phyloP scores from a whole-genome alignment of 352 stramenopile genomes.

The Paralagenidium karlingii region DNA sequence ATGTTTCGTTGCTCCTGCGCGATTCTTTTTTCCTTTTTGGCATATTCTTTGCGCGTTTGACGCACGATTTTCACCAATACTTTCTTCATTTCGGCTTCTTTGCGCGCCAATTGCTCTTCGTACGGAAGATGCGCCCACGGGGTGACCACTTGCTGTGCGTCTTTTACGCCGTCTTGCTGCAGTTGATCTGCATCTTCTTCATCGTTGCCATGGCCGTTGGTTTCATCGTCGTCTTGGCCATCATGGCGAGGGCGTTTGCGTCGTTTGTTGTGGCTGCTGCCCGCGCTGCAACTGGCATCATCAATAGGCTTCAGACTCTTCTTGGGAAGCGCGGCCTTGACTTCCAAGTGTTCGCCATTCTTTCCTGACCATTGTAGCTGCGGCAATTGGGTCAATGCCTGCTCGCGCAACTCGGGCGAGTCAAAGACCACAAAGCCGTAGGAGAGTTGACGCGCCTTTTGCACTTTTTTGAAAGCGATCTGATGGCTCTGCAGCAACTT shows the following conservation, averaged over 20 bases:
- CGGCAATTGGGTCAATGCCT: constrained; percentile 28
- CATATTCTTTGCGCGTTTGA: constrained; percentile 72
- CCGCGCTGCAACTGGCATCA: constrained; percentile 9
- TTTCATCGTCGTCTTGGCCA: constrained; percentile 7
- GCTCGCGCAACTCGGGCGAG: constrained; percentile 37
- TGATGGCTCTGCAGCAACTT: constrained; percentile 27
- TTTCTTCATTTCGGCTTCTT: constrained; percentile 85
- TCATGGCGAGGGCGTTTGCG: constrained; percentile 11
- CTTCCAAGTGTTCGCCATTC: constrained; percentile 48
- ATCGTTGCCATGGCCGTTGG: not conserved
- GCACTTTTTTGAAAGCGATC: constrained; percentile 53
- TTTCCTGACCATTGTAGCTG: constrained; percentile 27
- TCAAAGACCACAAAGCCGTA: constrained; percentile 74
- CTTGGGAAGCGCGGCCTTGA: constrained; percentile 64
- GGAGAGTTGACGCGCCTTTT: constrained; percentile 63
- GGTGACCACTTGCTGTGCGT: constrained; percentile 66
- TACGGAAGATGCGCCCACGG: constrained; percentile 72
- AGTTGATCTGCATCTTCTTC: no score
- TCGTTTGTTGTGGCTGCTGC: constrained; percentile 2
- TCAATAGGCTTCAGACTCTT: constrained; percentile 12
- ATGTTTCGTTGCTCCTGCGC: constrained; percentile 35
- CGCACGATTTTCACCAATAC: constrained; percentile 80
- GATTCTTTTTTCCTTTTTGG: constrained; percentile 79
- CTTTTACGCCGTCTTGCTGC: constrained; percentile 6
- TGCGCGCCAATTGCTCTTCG: constrained; percentile 69